Percentiles rank a stretch among this genome's conserved stretches.
phyloP scores from a whole-genome alignment of 2,329 filamentous ascomycete species.

The Paradendryphiella salina region DNA sequence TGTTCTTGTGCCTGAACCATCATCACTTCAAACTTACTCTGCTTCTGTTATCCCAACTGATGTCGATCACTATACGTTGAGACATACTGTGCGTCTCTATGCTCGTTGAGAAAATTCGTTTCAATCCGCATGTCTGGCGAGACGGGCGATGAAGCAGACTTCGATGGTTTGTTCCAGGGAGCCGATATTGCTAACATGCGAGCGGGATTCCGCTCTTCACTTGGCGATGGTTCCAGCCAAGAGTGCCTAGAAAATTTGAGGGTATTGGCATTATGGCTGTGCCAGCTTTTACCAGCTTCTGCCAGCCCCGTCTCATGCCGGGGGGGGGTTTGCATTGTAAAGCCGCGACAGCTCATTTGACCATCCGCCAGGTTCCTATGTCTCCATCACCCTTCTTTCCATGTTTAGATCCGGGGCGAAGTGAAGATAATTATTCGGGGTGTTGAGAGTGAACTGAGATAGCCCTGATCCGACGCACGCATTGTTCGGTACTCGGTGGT shows the following conservation, averaged over 20 bases:
- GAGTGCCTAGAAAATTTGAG: constrained; percentile 3
- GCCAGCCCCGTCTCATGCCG: constrained; percentile 3
- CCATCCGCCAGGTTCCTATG: neutral
- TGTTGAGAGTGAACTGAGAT: neutral
- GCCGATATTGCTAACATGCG: constrained; percentile 4
- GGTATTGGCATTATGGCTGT: constrained; percentile 7
- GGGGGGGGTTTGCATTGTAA: neutral
- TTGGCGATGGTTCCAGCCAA: constrained; percentile 5
- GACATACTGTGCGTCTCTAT: neutral
- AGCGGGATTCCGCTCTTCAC: constrained; percentile 4
- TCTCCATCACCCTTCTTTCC: neutral
- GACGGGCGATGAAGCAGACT: neutral
- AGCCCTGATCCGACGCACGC: neutral
- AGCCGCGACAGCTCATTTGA: neutral
- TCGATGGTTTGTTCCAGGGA: neutral
- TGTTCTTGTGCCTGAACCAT: neutral
- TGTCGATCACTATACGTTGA: neutral
- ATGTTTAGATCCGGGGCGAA: neutral
- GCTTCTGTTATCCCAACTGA: neutral
- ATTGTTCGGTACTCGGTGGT: neutral
- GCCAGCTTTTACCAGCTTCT: neutral
- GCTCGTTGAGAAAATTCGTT: neutral
- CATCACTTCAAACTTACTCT: neutral
- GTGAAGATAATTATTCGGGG: neutral
- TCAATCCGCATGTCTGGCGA: neutral